Evolutionary conservation across 495 filamentous ascomycete genomes (phyloP), one percentile per base, ranked within the genome.

Genomic region (Neurospora sp.): DNA sequence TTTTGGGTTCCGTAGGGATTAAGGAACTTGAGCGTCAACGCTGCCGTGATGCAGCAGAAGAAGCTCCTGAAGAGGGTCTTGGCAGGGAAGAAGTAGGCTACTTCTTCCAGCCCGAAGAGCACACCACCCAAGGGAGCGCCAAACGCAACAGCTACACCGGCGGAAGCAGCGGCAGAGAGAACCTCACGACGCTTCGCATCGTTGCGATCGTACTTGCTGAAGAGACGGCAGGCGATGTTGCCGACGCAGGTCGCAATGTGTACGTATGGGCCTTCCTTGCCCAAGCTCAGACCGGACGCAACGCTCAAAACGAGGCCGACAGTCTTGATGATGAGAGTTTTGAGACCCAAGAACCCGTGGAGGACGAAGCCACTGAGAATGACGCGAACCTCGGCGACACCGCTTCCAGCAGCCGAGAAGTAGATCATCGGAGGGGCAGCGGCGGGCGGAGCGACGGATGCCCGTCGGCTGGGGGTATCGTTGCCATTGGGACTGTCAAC

Each of bases 51-150:
- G 81, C 95, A 99, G 81, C 94, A 97, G 83, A 98, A 99, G 84
- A 99, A 98, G 1, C 96, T 99, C 45, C 96, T 87, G 83, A 99
- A 99, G 4, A 99, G 88, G 3, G 95, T 98, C 82, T 99, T 98
- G n/a, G 96, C 92, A 4, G 95, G 96, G 81, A 98, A 98, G 79
- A 97, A 99, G 81, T 99, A 99, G 80, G 91, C 88, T 37, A 97
- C 93, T 86, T 98, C 95, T 82, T 98, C 95, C 35, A 98, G 83
- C 71, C 94, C 93, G 80, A 98, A 98, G 9, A 98, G 86, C 16
- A 98, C 95, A 44, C 95, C 95, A 10, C 93, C 93, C 69, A 98
- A 91, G 12, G 95, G 95, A 2, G 95, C 94, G 37, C 95, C 95
- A 80, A 98, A 98, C 27, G 95, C 95, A 20, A 98, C 95, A 18